Base-by-base conservation (phyloP, 1,139 yeast genomes). In the Kodamaea anthophila region DNA sequence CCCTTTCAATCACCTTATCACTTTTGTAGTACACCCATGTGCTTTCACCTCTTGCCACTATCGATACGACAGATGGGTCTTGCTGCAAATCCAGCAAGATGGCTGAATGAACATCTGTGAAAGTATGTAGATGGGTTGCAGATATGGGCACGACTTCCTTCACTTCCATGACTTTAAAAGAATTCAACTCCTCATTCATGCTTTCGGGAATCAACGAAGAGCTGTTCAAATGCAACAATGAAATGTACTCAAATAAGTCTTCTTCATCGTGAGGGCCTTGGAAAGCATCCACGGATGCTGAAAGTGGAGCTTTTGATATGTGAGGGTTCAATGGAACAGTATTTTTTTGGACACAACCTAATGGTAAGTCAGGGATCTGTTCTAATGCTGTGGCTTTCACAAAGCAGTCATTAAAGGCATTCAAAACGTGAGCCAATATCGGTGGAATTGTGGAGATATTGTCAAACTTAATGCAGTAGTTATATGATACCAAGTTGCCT, bases 211-310 rank as follows among this genome's bases (percentile, higher is more conserved):
- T 27, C 23, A 49, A 34, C 32, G 35, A 49, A 2, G 34, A 24
- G 15, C 50, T 44, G 19, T 48, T 42, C 13, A 46, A 18, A 11
- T 42, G 41, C 9, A 47, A 22, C 29, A 51, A 35, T 5, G 39
- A 33, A 16, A 50, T 37, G 30, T 42, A 50, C 30, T 51, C 56
- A 31, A 48, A 46, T 4, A 40, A 23, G 5, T 41, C 47, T 3
- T 24, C 16, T 4, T 32, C 23, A 14, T 36, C 37, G 21, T 26
- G 19, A 2, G 27, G 9, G 9, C 30, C 32, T 18, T 26, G 18
- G 21, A 9, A 32, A 4, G 12, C 19, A 4, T 23, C 22, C 3
- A 29, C 16, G 16, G 18, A 10, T 13, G 24, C 13, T 4, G 13
- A 10, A 13, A 18, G 29, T 3, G 31, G 28, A 3, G 23, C 4